phyloP scores from a whole-genome alignment of 129 eudicot genomes.

The Silybum marianum region DNA sequence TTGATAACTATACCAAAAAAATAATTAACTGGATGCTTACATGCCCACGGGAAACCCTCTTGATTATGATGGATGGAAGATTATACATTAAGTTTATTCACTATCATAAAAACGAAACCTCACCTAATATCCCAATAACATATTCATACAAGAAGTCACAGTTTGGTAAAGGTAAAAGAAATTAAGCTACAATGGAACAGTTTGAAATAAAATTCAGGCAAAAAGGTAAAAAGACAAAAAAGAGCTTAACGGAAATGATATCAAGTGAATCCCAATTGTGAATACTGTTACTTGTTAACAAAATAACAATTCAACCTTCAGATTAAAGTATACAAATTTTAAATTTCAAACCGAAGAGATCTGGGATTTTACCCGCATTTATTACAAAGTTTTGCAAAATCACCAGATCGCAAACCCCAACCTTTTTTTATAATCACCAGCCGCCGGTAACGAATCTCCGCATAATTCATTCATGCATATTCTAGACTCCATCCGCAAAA shows the following conservation, averaged over 20 bases:
- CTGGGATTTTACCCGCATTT: conserved; percentile 72
- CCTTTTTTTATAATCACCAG: conserved; percentile 54
- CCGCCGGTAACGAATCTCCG: conserved; percentile 45
- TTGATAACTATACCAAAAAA: not conserved
- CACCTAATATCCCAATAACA: conserved; percentile 16
- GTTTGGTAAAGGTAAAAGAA: not conserved
- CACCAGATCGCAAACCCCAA: conserved; percentile 92
- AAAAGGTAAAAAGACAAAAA: not conserved
- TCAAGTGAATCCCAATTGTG: conserved; percentile 2
- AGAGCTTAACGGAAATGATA: conserved; percentile 3
- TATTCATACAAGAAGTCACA: not conserved
- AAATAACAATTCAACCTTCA: not conserved
- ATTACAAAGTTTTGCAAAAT: conserved; percentile 66
- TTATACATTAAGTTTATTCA: conserved; percentile 9
- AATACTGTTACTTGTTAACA: not conserved
- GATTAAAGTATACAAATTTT: not conserved
- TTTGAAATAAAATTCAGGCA: not conserved
- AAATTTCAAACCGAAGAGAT: conserved; percentile 20
- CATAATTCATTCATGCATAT: conserved; percentile 78
- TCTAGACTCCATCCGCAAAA: conserved; percentile 35
- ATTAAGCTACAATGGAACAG: conserved; percentile 1
- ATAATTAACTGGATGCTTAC: not conserved
- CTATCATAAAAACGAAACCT: conserved; percentile 1
- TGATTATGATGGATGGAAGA: not conserved
- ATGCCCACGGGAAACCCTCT: not conserved